Conservation (phyloP, 2,329 filamentous ascomycete species). For the Cercospora beticola region DNA sequence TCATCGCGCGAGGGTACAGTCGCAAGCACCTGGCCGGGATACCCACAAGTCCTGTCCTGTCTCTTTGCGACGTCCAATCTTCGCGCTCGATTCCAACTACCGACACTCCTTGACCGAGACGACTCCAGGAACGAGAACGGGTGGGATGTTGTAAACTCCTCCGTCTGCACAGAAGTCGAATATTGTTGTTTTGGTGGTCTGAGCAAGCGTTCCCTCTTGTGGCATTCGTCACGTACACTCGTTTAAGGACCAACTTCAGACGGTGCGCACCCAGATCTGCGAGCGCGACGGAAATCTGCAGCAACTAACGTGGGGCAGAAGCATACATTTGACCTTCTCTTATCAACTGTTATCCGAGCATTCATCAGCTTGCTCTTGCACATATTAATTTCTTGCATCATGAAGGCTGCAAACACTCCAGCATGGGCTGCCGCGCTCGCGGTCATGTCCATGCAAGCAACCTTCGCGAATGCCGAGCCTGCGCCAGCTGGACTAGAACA, state of each 20-base stretch:
- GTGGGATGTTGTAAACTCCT: conserved; percentile 32
- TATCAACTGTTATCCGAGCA: conserved; percentile 14
- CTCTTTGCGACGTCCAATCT: background rate
- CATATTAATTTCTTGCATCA: conserved; percentile 32
- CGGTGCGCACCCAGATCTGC: conserved; percentile 27
- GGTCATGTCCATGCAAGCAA: conserved; percentile 46
- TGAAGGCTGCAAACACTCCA: conserved; percentile 47
- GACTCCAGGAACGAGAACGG: conserved; percentile 18
- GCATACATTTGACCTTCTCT: conserved; percentile 12
- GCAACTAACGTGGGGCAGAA: conserved; percentile 15
- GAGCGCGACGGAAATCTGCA: conserved; percentile 7
- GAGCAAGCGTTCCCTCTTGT: conserved; percentile 32
- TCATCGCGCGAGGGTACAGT: conserved; percentile 3
- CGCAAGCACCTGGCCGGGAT: conserved; percentile 10
- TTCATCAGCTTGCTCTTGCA: conserved; percentile 22
- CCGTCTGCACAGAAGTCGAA: conserved; percentile 15
- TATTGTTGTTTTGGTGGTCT: conserved; percentile 23
- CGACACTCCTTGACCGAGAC: conserved; percentile 33
- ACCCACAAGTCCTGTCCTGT: background rate
- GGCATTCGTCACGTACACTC: conserved; percentile 53
- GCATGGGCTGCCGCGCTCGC: conserved; percentile 50
- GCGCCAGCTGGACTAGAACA: conserved; percentile 48
- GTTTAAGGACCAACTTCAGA: conserved; percentile 45
- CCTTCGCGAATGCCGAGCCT: conserved; percentile 50
- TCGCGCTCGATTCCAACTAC: conserved; percentile 31